These are phyloP conservation scores for Pichia rugopelliculosa DNA, from an alignment of 805 yeast species.

Conservation along the genomic window DNA sequence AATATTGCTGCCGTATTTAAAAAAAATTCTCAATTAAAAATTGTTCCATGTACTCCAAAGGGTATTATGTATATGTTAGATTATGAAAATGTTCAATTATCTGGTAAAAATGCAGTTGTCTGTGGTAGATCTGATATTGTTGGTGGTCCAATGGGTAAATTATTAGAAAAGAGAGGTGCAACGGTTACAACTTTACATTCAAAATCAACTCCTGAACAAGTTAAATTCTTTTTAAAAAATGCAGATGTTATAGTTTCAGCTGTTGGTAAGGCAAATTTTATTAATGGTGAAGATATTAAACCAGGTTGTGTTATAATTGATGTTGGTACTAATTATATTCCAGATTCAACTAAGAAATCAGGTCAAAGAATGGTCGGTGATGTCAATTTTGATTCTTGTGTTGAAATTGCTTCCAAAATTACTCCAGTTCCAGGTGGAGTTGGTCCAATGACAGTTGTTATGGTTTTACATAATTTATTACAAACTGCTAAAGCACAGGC, in stretches of 20 bases:
- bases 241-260: slow-evolving; percentile 94
- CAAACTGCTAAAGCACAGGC: slow-evolving; percentile 51
- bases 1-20: slow-evolving; percentile 89
- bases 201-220: slow-evolving; percentile 53
- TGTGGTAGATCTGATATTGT: slow-evolving; percentile 95
- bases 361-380: slow-evolving; percentile 92
- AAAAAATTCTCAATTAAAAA: slow-evolving; percentile 74
- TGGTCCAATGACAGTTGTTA: slow-evolving; percentile 98
- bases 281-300: slow-evolving; percentile 85
- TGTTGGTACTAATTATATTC: slow-evolving; percentile 89
- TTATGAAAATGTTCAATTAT: slow-evolving; percentile 54
- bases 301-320: slow-evolving; percentile 81
- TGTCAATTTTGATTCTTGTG: slow-evolving; percentile 72
- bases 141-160: slow-evolving; percentile 85
- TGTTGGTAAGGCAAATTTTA: slow-evolving; percentile 77
- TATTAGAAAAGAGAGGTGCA: slow-evolving; percentile 71
- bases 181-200: slow-evolving; percentile 89
- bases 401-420: slow-evolving; percentile 54
- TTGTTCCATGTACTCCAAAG: slow-evolving; percentile 92
- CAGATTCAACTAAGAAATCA: slow-evolving; percentile 64
- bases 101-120: slow-evolving; percentile 86
- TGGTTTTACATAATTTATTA: slow-evolving; percentile 79
- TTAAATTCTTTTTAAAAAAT: slow-evolving; percentile 39
- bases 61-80: slow-evolving; percentile 81
- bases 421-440: slow-evolving; percentile 99